Percentiles rank a stretch among this genome's conserved stretches.
phyloP scores from a whole-genome alignment of 2,329 filamentous ascomycete species.

The Sphaerulina vaccinii region DNA sequence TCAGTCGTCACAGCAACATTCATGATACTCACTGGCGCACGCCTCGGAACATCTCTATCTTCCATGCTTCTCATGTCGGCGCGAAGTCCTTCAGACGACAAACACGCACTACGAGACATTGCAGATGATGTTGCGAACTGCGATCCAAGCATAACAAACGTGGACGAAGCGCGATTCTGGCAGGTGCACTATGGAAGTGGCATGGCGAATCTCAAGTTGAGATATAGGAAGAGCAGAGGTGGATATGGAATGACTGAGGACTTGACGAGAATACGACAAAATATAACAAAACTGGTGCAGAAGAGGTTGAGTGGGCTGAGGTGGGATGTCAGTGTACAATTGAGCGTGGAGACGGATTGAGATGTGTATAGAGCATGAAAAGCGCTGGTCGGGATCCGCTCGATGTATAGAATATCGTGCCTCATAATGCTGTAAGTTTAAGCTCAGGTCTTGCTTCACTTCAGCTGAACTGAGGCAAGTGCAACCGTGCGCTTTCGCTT shows the following conservation, averaged over 20 bases:
- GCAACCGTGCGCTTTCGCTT: too few relatives aligned
- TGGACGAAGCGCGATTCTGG: slow-evolving; percentile 96
- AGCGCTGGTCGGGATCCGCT: background rate
- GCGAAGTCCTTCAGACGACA: slow-evolving; percentile 34
- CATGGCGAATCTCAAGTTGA: slow-evolving; percentile 88
- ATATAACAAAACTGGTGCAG: slow-evolving; percentile 74
- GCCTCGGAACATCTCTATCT: slow-evolving; percentile 80
- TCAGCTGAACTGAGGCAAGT: background rate
- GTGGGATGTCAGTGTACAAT: slow-evolving; percentile 93
- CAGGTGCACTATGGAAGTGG: slow-evolving; percentile 96
- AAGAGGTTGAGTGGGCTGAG: slow-evolving; percentile 81
- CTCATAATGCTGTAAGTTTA: background rate
- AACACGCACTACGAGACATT: slow-evolving; percentile 65
- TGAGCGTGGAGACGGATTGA: slow-evolving; percentile 45
- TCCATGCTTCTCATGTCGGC: slow-evolving; percentile 97
- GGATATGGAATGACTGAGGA: slow-evolving; percentile 61
- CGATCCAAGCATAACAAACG: slow-evolving; percentile 69
- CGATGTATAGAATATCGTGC: background rate
- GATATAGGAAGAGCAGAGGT: slow-evolving; percentile 58
- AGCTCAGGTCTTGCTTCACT: background rate
- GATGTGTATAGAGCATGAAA: background rate
- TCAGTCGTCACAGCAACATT: slow-evolving; percentile 76
- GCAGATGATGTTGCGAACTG: slow-evolving; percentile 74
- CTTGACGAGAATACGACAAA: slow-evolving; percentile 69
- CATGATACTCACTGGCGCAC: slow-evolving; percentile 85